Evolutionary conservation across 768 basidiomycete genomes (phyloP).

Genomic region (Pleurotus tuber-regium): DNA sequence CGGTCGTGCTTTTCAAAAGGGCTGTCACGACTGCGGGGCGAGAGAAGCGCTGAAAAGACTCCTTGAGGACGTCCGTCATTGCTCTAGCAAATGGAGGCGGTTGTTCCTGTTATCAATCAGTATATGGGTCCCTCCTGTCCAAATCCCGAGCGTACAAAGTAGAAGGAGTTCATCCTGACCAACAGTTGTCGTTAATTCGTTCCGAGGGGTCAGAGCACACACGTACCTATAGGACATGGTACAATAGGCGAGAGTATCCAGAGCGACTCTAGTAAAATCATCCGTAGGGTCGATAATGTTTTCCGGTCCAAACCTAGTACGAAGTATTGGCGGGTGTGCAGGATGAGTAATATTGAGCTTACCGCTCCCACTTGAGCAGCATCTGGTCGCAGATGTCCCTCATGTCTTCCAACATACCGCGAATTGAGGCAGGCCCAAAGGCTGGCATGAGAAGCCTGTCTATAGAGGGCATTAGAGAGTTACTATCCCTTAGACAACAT

Average conservation of each 20-base stretch:
- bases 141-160: slow-evolving; percentile 27
- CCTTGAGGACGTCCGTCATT: slow-evolving; percentile 39
- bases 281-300: slow-evolving; percentile 39
- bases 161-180: slow-evolving; percentile 44
- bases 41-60: slow-evolving; percentile 31
- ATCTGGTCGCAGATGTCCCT: slow-evolving; percentile 42
- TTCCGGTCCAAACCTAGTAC: slow-evolving; percentile 38
- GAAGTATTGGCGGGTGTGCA: background rate
- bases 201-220: background rate
- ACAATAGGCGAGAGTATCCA: slow-evolving; percentile 46
- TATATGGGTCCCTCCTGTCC: too few species aligned
- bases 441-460: slow-evolving; percentile 31
- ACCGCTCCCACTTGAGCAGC: slow-evolving; percentile 41
- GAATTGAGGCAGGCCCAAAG: slow-evolving; percentile 39
- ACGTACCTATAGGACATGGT: slow-evolving; percentile 38
- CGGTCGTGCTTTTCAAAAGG: slow-evolving; percentile 30
- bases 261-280: slow-evolving; percentile 46
- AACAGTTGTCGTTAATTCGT: too few species aligned
- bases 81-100: slow-evolving; percentile 37
- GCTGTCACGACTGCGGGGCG: slow-evolving; percentile 33
- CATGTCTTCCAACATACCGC: slow-evolving; percentile 48
- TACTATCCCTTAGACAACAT: background rate
- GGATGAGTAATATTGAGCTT: background rate
- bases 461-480: slow-evolving; percentile 11
- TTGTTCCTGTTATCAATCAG: slow-evolving; percentile 20